phyloP scores from a whole-genome alignment of 768 basidiomycete species.

The Mycena vitilis region DNA sequence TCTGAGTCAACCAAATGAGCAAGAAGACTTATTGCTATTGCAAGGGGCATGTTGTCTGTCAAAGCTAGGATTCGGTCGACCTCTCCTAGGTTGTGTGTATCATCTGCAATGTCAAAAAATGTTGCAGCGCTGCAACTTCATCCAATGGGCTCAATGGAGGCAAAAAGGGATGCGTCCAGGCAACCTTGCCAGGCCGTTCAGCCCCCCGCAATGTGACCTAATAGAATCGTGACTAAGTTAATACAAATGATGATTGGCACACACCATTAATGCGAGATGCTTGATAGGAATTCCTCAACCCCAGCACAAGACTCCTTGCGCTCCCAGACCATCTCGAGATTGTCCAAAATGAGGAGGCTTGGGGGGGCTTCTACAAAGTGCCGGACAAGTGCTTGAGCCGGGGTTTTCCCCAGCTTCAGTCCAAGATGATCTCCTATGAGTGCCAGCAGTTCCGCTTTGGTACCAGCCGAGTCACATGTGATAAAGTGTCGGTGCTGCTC shows the following conservation, averaged over 20 bases:
- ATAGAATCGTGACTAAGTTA: no score
- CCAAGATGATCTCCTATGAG: neutral
- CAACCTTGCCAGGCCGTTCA: neutral
- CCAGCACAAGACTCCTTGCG: no score
- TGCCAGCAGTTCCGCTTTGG: neutral
- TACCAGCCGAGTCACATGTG: neutral
- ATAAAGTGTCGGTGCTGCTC: neutral
- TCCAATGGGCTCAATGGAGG: neutral
- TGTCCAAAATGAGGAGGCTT: neutral
- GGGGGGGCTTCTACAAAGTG: neutral
- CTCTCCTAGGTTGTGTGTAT: neutral
- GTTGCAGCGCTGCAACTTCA: neutral
- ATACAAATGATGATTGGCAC: no score
- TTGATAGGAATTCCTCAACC: neutral
- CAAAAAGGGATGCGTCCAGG: neutral
- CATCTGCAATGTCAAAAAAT: neutral
- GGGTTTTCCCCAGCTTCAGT: neutral
- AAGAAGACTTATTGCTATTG: neutral
- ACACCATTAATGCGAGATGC: neutral
- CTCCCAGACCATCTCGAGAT: neutral
- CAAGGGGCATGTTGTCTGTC: neutral
- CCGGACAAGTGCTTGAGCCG: neutral
- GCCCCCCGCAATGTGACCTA: no score
- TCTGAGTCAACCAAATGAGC: neutral
- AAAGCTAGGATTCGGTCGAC: neutral